Evolutionary conservation across 331 rosid species (phyloP), one percentile per base, ranked within the genome.

Genomic region (Quercus phellos): DNA sequence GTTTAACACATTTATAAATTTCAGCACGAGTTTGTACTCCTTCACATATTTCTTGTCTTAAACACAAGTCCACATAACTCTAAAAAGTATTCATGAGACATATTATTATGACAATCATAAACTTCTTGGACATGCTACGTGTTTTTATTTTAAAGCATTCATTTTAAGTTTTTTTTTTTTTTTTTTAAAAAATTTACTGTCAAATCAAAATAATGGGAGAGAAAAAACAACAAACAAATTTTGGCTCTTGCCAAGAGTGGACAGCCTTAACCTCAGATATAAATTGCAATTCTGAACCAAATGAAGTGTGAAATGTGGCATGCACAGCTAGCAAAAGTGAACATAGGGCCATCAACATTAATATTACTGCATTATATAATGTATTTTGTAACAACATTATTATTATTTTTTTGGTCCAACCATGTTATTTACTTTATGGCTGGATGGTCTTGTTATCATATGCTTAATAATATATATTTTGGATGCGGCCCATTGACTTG

Each of bases 401-500:
- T 19, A 35, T 78, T 51, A 35, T 51, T 72, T 59, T 81, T 1
- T 76, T 29, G 82, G 74, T 71, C 79, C 83, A 79, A 70, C 74
- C 43, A 75, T 16, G 18, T 26, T 75, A 51, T 17, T n/a, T 58
- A 26, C 77, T 69, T 79, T 84, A 70, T 32, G 72, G 86, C 72
- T 77, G 61, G 77, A 53, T 68, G 70, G 74, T 81, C 55, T 68
- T 59, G 79, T 61, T 75, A 42, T 69, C 50, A 76, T 69, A 8
- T 79, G 80, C 75, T 55, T 73, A 72, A 79, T 50, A 72, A 66
- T 51, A 79, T 76, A 70, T 51, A 79, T 74, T 64, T 60, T 64
- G 80, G 70, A 79, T 67, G 88, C 78, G 58, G 74, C 78, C 80
- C 78, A 68, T 85, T 89, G 89, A 83, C 77, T 85, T 89, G 94